These are phyloP conservation scores for Marasmius oreades DNA, from an alignment of 1,284 basidiomycete species.

Conservation along the genomic window DNA sequence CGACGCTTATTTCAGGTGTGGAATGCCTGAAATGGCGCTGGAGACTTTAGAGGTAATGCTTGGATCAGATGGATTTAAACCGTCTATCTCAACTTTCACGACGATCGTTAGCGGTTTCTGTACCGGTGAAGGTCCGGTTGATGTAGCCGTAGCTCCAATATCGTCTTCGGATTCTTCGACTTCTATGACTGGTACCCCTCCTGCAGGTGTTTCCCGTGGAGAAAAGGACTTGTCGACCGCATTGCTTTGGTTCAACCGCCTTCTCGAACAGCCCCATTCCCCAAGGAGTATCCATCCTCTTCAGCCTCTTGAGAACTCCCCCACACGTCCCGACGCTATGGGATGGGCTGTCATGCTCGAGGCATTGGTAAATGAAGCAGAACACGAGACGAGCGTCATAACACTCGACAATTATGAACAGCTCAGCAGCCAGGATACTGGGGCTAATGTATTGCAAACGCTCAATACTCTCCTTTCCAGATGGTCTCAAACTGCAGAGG, in stretches of 20 bases:
- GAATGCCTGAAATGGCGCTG: conserved; percentile 62
- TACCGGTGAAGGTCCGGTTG: background rate
- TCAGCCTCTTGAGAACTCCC: background rate
- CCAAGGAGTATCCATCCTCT: background rate
- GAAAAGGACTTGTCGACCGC: conserved; percentile 52
- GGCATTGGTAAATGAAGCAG: background rate
- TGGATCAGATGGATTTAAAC: conserved; percentile 19
- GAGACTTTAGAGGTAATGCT: conserved; percentile 76
- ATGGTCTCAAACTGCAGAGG: background rate
- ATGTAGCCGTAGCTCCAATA: too few species aligned
- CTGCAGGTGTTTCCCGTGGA: background rate
- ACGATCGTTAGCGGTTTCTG: conserved; percentile 70
- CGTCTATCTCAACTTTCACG: conserved; percentile 61
- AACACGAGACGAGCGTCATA: background rate
- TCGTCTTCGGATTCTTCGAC: background rate
- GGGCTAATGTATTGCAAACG: background rate
- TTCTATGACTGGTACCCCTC: background rate
- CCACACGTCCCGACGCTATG: conserved; percentile 6
- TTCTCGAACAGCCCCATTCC: conserved; percentile 40
- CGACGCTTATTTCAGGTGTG: conserved; percentile 66
- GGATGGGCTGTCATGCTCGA: conserved; percentile 1
- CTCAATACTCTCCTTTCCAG: background rate
- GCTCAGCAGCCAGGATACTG: background rate
- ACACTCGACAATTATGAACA: background rate
- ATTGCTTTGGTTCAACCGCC: conserved; percentile 65